Percentiles rank a stretch among this genome's conserved stretches.
Evolutionary conservation across 495 filamentous ascomycete genomes (phyloP).

Genomic region (Tuber aestivum): DNA sequence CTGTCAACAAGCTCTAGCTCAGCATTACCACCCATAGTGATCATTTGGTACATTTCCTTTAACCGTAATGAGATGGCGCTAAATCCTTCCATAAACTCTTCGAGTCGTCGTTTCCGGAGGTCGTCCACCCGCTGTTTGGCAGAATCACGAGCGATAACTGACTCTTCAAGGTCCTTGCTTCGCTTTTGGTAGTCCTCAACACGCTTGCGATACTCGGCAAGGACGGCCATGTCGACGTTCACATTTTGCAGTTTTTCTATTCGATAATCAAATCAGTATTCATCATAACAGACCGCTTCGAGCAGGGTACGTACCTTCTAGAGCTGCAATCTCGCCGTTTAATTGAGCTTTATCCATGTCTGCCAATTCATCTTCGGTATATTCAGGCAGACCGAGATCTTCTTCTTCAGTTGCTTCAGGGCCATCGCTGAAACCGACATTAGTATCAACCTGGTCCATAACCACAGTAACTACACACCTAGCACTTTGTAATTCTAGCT

Average conservation of each 20-base stretch:
- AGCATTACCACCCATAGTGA: constrained; percentile 98
- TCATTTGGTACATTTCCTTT: constrained; percentile 99
- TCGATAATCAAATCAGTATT: not conserved
- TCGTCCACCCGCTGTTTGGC: constrained; percentile 89
- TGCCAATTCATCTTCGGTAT: constrained; percentile 83
- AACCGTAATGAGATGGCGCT: constrained; percentile 86
- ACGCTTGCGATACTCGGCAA: constrained; percentile 86
- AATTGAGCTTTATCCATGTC: constrained; percentile 85
- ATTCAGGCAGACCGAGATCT: constrained; percentile 65
- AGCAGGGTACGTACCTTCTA: constrained; percentile 53
- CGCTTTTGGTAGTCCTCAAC: constrained; percentile 79
- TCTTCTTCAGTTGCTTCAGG: constrained; percentile 38
- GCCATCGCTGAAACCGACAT: constrained; percentile 21
- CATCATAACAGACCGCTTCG: not conserved
- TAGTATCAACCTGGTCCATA: not conserved
- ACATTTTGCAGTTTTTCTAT: constrained; percentile 79
- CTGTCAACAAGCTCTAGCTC: constrained; percentile 95
- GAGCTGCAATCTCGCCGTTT: constrained; percentile 76
- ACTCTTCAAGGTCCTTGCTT: constrained; percentile 68
- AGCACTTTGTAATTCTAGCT: constrained; percentile 70
- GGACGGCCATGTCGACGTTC: constrained; percentile 81
- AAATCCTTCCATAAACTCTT: constrained; percentile 99
- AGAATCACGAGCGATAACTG: constrained; percentile 68
- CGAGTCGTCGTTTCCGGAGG: constrained; percentile 76
- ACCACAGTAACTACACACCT: constrained; percentile 43